phyloP scores from a whole-genome alignment of 192 early-diverging fungal species.

The Coemansia reversa region DNA sequence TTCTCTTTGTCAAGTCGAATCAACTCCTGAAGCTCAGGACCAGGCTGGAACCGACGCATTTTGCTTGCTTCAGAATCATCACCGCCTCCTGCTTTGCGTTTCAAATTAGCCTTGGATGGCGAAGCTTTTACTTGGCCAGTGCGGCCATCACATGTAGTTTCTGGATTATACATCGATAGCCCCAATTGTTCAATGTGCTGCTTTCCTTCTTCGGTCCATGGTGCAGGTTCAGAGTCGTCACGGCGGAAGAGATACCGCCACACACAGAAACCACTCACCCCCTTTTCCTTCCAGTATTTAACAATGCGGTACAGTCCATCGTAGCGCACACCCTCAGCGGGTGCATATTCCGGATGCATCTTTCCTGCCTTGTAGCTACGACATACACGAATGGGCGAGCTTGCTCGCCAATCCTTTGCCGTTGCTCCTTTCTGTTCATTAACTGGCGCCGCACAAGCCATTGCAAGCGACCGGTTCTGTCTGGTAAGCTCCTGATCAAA shows the following conservation, averaged over 20 bases:
- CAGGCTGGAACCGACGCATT: constrained; percentile 6
- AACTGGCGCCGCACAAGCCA: constrained; percentile 57
- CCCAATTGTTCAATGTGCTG: constrained; percentile 46
- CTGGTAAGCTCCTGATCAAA: constrained; percentile 61
- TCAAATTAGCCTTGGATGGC: not conserved
- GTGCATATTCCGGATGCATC: constrained; percentile 55
- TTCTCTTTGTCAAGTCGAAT: constrained; percentile 43
- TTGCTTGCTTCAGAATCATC: not conserved
- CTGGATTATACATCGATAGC: constrained; percentile 41
- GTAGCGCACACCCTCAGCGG: constrained; percentile 59
- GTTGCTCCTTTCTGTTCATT: constrained; percentile 37
- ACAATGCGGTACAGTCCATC: constrained; percentile 69
- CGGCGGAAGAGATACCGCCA: constrained; percentile 66
- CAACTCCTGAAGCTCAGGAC: constrained; percentile 24
- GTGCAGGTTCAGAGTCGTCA: constrained; percentile 63
- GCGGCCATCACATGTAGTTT: not conserved
- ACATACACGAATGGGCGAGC: constrained; percentile 59
- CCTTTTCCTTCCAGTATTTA: constrained; percentile 62
- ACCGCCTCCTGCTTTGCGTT: not conserved
- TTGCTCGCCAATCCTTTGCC: constrained; percentile 58
- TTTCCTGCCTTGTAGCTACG: constrained; percentile 55
- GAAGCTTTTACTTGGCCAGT: not conserved
- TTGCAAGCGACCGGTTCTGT: constrained; percentile 60
- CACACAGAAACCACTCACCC: constrained; percentile 49
- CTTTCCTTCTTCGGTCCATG: constrained; percentile 63